Evolutionary conservation across 1,284 basidiomycete species (phyloP).

Genomic region (Macrocystidia cucumis): DNA sequence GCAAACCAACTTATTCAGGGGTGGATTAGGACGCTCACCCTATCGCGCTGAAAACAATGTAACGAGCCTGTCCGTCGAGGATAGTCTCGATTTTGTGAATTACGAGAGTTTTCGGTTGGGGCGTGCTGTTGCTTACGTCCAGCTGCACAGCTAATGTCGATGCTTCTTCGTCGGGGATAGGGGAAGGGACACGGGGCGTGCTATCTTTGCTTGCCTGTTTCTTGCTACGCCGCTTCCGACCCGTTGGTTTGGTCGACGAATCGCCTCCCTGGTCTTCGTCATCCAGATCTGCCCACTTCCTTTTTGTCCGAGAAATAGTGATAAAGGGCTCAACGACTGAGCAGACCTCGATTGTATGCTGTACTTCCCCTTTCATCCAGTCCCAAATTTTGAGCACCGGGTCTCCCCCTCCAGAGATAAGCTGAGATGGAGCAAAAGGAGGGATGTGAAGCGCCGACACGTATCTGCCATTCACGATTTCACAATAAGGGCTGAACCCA

Average conservation of each 20-base stretch:
- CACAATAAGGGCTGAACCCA: neutral
- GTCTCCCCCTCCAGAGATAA: slow-evolving; percentile 89
- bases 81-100: slow-evolving; percentile 43
- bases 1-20: neutral
- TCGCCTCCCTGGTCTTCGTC: slow-evolving; percentile 26
- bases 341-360: slow-evolving; percentile 46
- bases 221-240: slow-evolving; percentile 11
- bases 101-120: slow-evolving; percentile 44
- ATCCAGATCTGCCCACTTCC: slow-evolving; percentile 27
- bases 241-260: too few species aligned
- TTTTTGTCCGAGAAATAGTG: slow-evolving; percentile 37
- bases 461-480: slow-evolving; percentile 43
- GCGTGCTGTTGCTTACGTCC: too few species aligned
- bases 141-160: too few species aligned
- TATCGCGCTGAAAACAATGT: slow-evolving; percentile 56
- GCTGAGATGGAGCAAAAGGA: slow-evolving; percentile 30
- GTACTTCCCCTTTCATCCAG: slow-evolving; percentile 56
- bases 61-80: slow-evolving; percentile 21
- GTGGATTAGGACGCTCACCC: slow-evolving; percentile 39
- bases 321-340: slow-evolving; percentile 57
- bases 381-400: slow-evolving; percentile 72
- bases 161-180: too few species aligned
- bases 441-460: slow-evolving; percentile 77
- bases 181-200: too few species aligned
- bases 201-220: too few species aligned